A percentile compares a stretch with the other conserved stretches of the same genome.
phyloP scores from a whole-genome alignment of 176 grass and related monocot species.

The Oryza longistaminata region DNA sequence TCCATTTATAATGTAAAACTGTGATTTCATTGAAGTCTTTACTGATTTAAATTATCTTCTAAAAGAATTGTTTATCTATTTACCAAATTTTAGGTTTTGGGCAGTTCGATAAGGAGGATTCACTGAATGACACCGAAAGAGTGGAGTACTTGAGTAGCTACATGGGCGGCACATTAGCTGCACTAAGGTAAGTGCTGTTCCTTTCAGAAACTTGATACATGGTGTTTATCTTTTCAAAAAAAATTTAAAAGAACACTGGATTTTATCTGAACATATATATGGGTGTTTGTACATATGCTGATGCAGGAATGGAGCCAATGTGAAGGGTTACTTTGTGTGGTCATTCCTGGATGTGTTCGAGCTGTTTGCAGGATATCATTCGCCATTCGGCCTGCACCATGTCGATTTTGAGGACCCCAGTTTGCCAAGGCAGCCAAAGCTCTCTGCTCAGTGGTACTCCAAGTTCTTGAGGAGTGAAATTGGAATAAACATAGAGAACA shows the following conservation, averaged over 20 bases:
- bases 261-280: too few species aligned
- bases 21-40: background rate
- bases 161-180: conserved; percentile 52
- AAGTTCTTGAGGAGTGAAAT: conserved; percentile 46
- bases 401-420: conserved; percentile 43
- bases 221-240: too few species aligned
- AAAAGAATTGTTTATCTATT: background rate
- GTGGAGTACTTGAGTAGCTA: conserved; percentile 59
- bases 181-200: conserved; percentile 45
- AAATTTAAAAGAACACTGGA: too few species aligned
- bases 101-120: background rate
- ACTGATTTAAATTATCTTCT: background rate
- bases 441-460: conserved; percentile 45
- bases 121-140: conserved; percentile 38
- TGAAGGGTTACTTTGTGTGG: conserved; percentile 76
- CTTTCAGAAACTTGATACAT: background rate
- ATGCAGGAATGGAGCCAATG: conserved; percentile 57
- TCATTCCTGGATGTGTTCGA: conserved; percentile 68
- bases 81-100: conserved; percentile 41
- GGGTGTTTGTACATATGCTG: too few species aligned
- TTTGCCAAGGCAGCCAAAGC: conserved; percentile 30
- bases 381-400: conserved; percentile 35
- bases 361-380: conserved; percentile 47
- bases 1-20: background rate
- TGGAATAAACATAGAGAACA: conserved; percentile 23